Conservation (phyloP, 495 filamentous ascomycete genomes). For the Podospora didyma region DNA sequence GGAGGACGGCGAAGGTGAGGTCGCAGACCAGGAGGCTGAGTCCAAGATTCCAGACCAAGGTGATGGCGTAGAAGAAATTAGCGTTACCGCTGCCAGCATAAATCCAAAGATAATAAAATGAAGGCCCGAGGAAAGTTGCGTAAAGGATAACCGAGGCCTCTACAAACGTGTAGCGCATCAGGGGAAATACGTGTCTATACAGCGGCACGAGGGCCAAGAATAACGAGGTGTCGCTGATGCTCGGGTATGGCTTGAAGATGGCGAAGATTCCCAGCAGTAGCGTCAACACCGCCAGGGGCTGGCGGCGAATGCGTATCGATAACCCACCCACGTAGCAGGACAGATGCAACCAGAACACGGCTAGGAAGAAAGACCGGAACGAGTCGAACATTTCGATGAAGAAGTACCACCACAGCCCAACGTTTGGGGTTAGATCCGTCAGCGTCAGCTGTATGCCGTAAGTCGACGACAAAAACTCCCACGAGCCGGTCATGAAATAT, state of each 20-base stretch:
- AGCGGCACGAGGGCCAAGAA: constrained; percentile 80
- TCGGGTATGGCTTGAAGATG: constrained; percentile 95
- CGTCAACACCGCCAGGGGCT: constrained; percentile 81
- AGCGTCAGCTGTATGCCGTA: constrained; percentile 90
- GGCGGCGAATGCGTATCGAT: constrained; percentile 70
- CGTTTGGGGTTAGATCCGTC: constrained; percentile 90
- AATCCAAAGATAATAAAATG: constrained; percentile 97
- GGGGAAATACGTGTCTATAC: constrained; percentile 90
- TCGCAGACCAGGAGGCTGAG: constrained; percentile 76
- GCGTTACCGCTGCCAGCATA: constrained; percentile 97
- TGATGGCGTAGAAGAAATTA: constrained; percentile 99
- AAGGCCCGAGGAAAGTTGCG: constrained; percentile 81
- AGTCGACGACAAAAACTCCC: constrained; percentile 80
- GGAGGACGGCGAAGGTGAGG: constrained; percentile 76
- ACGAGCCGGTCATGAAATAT: constrained; percentile 71
- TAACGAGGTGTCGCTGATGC: constrained; percentile 78
- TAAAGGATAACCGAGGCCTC: constrained; percentile 78
- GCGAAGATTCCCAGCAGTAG: constrained; percentile 81
- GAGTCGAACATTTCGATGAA: constrained; percentile 99
- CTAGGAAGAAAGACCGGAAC: constrained; percentile 94
- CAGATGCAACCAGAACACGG: constrained; percentile 95
- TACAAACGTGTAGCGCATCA: constrained; percentile 93
- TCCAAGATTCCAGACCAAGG: constrained; percentile 91
- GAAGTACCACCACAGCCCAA: constrained; percentile 99
- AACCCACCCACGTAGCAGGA: constrained; percentile 82